A percentile compares a stretch with the other conserved stretches of the same genome.
Evolutionary conservation across 2,329 filamentous ascomycete genomes (phyloP).

Genomic region (Penicillium griseofulvum): DNA sequence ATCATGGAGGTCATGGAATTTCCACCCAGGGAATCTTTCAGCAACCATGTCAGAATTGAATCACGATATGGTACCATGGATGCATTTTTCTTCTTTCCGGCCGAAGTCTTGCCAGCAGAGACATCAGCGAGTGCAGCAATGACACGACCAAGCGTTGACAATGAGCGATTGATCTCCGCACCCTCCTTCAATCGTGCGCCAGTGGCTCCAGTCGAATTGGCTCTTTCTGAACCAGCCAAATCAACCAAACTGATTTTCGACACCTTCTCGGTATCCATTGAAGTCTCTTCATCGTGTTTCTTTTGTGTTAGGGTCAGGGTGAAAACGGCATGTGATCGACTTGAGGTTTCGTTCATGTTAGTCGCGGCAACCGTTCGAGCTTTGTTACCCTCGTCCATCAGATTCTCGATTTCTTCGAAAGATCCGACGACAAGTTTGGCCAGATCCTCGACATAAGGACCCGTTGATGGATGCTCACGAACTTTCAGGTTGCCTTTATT

Average conservation of each 20-base stretch:
- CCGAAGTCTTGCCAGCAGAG: slow-evolving; percentile 63
- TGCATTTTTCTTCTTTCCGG: slow-evolving; percentile 72
- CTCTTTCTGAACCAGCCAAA: slow-evolving; percentile 94
- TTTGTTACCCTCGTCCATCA: slow-evolving; percentile 99
- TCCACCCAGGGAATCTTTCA: slow-evolving; percentile 94
- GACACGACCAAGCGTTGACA: slow-evolving; percentile 94
- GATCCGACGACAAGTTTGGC: slow-evolving; percentile 91
- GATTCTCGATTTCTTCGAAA: slow-evolving; percentile 90
- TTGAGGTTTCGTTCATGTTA: slow-evolving; percentile 99
- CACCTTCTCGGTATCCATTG: slow-evolving; percentile 96
- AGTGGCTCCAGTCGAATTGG: slow-evolving; percentile 93
- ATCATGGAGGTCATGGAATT: slow-evolving; percentile 99
- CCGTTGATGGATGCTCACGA: slow-evolving; percentile 93
- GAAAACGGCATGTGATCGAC: slow-evolving; percentile 96
- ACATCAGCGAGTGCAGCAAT: slow-evolving; percentile 93
- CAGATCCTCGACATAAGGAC: slow-evolving; percentile 96
- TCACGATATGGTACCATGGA: slow-evolving; percentile 93
- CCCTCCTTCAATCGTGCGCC: slow-evolving; percentile 94
- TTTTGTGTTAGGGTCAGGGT: slow-evolving; percentile 95
- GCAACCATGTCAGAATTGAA: slow-evolving; percentile 89
- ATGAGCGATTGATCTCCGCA: slow-evolving; percentile 94
- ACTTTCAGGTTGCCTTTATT: slow-evolving; percentile 97
- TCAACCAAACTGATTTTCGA: slow-evolving; percentile 98
- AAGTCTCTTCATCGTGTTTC: slow-evolving; percentile 83
- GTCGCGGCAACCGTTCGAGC: slow-evolving; percentile 95